Conservation (phyloP, 306 rosid species). For the Pterocarpus santalinus region DNA sequence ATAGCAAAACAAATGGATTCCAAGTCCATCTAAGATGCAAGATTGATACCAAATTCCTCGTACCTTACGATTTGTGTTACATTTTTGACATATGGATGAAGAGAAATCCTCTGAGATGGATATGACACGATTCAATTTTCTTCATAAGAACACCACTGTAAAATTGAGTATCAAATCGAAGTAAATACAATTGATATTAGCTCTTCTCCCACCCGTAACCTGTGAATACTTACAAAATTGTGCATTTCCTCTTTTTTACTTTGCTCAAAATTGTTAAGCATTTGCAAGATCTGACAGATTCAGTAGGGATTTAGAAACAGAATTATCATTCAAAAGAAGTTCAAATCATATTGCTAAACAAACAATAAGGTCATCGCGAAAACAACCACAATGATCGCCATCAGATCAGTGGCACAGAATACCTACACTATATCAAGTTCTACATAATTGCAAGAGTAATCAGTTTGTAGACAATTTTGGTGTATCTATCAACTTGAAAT, state of each 20-base stretch:
- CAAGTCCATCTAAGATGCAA: slow-evolving; percentile 9
- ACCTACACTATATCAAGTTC: slow-evolving; percentile 4
- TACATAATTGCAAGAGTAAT: not conserved
- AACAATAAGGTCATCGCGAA: slow-evolving; percentile 15
- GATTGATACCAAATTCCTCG: not conserved
- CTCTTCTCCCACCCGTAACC: not conserved
- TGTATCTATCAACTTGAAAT: slow-evolving; percentile 64
- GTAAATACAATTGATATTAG: not conserved
- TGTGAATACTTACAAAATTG: not conserved
- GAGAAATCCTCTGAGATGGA: not conserved
- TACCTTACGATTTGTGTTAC: not conserved
- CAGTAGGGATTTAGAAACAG: slow-evolving; percentile 3
- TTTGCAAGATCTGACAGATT: not conserved
- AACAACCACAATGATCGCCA: slow-evolving; percentile 40
- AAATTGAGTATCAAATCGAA: not conserved
- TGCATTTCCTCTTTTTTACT: not conserved
- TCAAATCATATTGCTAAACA: slow-evolving; percentile 36
- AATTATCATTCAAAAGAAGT: slow-evolving; percentile 10
- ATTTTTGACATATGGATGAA: slow-evolving; percentile 17
- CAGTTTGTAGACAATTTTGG: slow-evolving; percentile 48
- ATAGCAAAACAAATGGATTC: slow-evolving; percentile 39
- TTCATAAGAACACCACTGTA: not conserved
- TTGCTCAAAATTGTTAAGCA: slow-evolving; percentile 15
- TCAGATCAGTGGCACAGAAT: slow-evolving; percentile 43
- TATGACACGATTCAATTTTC: too few species aligned